phyloP scores from a whole-genome alignment of 768 basidiomycete species.

The Psilocybe cubensis region DNA sequence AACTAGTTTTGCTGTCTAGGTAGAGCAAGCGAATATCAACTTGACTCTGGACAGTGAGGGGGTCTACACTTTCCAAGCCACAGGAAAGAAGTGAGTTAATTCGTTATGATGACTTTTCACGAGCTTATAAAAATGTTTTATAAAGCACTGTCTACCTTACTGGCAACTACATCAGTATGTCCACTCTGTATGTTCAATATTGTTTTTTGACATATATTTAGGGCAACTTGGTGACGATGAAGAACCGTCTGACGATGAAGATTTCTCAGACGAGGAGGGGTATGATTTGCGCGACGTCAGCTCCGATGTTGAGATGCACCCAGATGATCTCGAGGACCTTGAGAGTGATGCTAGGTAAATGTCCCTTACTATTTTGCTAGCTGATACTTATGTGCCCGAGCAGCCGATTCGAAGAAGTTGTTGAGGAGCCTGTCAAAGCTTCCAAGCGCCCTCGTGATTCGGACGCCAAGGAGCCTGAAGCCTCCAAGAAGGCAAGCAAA shows the following conservation, averaged over 20 bases:
- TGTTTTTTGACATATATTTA: conserved; percentile 25
- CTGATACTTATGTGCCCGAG: neutral
- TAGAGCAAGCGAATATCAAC: conserved; percentile 76
- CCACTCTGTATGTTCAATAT: neutral
- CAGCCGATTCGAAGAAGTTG: conserved; percentile 79
- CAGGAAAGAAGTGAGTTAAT: conserved; percentile 77
- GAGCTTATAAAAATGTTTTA: conserved; percentile 12
- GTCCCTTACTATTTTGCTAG: neutral
- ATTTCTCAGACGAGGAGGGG: conserved; percentile 59
- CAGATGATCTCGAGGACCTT: conserved; percentile 60
- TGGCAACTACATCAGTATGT: conserved; percentile 83
- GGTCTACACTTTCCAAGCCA: conserved; percentile 67
- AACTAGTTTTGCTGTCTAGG: conserved; percentile 43
- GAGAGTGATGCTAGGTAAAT: conserved; percentile 59
- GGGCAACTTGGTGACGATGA: conserved; percentile 59
- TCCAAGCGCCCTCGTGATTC: conserved; percentile 76
- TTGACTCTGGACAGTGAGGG: conserved; percentile 70
- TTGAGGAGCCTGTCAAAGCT: conserved; percentile 46
- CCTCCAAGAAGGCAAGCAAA: conserved; percentile 73
- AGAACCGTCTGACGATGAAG: conserved; percentile 47
- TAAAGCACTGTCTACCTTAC: conserved; percentile 73
- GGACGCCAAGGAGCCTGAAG: conserved; percentile 51
- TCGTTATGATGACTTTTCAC: neutral
- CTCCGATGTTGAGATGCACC: conserved; percentile 82
- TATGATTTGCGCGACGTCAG: conserved; percentile 76